Evolutionary conservation across 345 rosid species (phyloP).

Genomic region (Nephelium lappaceum): DNA sequence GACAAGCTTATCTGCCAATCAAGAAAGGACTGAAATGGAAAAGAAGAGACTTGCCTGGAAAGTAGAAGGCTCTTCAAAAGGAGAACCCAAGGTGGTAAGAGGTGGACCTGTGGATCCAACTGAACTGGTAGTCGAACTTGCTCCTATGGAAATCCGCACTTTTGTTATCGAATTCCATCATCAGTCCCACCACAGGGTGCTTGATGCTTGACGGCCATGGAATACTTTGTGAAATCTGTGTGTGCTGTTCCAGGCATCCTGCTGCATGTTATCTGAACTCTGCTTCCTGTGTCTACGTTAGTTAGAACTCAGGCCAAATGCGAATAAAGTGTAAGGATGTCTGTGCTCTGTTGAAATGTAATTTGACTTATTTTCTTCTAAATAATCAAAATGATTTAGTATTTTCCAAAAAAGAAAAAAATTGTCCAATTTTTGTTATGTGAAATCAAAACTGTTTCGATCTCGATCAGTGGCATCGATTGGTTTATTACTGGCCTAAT

Average conservation of each 20-base stretch:
- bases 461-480: too few relatives aligned
- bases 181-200: conserved; percentile 1
- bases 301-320: neutral
- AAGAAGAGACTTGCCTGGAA: conserved; percentile 80
- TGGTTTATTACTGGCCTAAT: too few relatives aligned
- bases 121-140: conserved; percentile 72
- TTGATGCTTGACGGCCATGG: conserved; percentile 29
- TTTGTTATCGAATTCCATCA: conserved; percentile 45
- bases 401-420: too few relatives aligned
- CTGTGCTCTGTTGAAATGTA: neutral
- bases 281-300: neutral
- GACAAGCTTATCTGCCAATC: conserved; percentile 82
- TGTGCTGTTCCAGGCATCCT: neutral
- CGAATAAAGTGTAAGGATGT: neutral
- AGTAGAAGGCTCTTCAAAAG: conserved; percentile 46
- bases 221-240: neutral
- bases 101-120: conserved; percentile 63
- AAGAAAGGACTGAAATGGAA: conserved; percentile 78
- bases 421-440: too few relatives aligned
- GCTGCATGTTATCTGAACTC: neutral
- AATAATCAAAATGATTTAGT: too few relatives aligned
- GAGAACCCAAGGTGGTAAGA: conserved; percentile 40
- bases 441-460: too few relatives aligned
- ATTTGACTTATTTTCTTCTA: neutral
- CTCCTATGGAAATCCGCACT: conserved; percentile 94